Evolutionary conservation across 805 yeast species (phyloP).

Genomic region (Ogataea pignaliae): DNA sequence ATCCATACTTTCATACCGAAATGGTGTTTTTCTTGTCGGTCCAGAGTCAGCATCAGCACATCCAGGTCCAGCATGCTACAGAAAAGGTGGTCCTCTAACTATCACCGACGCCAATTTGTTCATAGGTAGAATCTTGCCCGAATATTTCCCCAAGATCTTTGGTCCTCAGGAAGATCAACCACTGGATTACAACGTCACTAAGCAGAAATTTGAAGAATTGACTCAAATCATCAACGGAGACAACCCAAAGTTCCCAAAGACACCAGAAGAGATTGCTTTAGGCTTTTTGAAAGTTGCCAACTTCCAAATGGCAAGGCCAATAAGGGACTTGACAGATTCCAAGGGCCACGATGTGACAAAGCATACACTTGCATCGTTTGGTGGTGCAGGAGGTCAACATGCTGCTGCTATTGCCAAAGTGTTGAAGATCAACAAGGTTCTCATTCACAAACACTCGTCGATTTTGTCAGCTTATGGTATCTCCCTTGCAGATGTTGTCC

Average conservation of each 20-base stretch:
- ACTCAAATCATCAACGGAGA: slow-evolving; percentile 47
- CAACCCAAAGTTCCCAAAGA: slow-evolving; percentile 32
- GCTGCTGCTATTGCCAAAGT: slow-evolving; percentile 68
- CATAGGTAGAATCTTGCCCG: slow-evolving; percentile 65
- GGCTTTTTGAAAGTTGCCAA: slow-evolving; percentile 80
- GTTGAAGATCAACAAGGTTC: slow-evolving; percentile 58
- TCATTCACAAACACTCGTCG: slow-evolving; percentile 73
- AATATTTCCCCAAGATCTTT: slow-evolving; percentile 73
- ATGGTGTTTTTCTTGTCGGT: slow-evolving; percentile 71
- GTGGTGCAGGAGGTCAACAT: slow-evolving; percentile 90
- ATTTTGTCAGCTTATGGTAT: slow-evolving; percentile 79
- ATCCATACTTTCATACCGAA: slow-evolving; percentile 57
- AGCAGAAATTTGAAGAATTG: slow-evolving; percentile 46
- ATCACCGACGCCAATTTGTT: slow-evolving; percentile 79
- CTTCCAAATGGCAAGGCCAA: slow-evolving; percentile 80
- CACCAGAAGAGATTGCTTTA: slow-evolving; percentile 64
- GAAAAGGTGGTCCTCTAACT: slow-evolving; percentile 77
- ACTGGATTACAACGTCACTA: slow-evolving; percentile 52
- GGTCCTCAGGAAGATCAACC: slow-evolving; percentile 73
- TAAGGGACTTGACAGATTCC: slow-evolving; percentile 73
- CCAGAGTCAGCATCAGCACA: slow-evolving; percentile 83
- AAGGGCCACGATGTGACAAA: slow-evolving; percentile 61
- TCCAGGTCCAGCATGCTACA: slow-evolving; percentile 83
- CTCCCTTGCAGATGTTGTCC: slow-evolving; percentile 46
- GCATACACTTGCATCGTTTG: slow-evolving; percentile 74